Evolutionary conservation across 75 land plant genomes (phyloP).

Genomic region (Larix kaempferi): DNA sequence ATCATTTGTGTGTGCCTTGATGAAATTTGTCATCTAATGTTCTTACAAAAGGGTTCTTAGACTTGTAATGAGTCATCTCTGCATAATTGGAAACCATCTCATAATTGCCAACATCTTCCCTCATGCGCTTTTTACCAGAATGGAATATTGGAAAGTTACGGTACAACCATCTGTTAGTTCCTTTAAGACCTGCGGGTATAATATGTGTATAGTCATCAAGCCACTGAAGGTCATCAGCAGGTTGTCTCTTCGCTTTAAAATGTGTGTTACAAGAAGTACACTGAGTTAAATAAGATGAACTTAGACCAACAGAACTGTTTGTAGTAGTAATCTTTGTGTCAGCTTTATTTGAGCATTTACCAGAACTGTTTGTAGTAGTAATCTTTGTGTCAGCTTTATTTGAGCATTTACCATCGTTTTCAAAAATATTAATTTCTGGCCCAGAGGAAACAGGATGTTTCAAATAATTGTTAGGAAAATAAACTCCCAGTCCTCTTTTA

Average conservation of each 20-base stretch:
- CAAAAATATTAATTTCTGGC: neutral
- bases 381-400: neutral
- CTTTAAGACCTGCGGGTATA: neutral
- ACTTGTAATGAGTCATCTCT: neutral
- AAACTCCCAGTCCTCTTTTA: neutral
- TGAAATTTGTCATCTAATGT: neutral
- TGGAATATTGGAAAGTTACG: neutral
- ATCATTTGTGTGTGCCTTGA: neutral
- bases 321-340: neutral
- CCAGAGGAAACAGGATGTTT: neutral
- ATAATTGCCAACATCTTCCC: neutral
- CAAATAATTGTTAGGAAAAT: neutral
- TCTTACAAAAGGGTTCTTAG: neutral
- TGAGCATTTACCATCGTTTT: neutral
- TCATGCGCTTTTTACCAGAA: constrained; percentile 3
- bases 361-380: neutral
- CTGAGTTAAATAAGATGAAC: neutral
- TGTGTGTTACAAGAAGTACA: neutral
- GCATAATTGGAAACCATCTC: neutral
- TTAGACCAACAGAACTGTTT: neutral
- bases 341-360: neutral
- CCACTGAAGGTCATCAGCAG: neutral
- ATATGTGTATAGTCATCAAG: constrained; percentile 5
- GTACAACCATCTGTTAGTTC: neutral
- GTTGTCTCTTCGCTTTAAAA: neutral